A percentile compares a stretch with the other conserved stretches of the same genome.
phyloP scores from a whole-genome alignment of 2,329 filamentous ascomycete species.

The Seiridium unicorne region DNA sequence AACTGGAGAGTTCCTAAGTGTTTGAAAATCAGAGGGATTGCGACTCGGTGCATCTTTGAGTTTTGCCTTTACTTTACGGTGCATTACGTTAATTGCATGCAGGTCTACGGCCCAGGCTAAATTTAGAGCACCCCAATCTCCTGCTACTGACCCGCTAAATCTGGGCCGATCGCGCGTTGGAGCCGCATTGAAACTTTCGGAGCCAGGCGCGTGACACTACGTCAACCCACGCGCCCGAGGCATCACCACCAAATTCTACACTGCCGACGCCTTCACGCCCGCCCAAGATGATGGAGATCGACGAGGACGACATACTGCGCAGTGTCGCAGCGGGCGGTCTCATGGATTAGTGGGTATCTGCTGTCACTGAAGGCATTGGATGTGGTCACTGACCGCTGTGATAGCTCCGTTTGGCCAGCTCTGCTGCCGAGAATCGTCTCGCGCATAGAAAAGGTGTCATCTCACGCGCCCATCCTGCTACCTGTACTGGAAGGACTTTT shows the following conservation, averaged over 20 bases:
- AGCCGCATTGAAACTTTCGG: neutral
- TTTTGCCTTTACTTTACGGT: too few species aligned
- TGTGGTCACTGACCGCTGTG: slow-evolving; percentile 11
- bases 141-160: neutral
- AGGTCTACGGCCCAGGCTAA: neutral
- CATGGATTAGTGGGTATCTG: slow-evolving; percentile 52
- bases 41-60: too few species aligned
- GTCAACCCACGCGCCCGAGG: slow-evolving; percentile 3
- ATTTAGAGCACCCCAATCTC: neutral
- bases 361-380: neutral
- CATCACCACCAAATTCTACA: neutral
- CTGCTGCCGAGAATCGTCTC: slow-evolving; percentile 33
- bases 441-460: slow-evolving; percentile 49
- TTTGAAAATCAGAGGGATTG: too few species aligned
- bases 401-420: slow-evolving; percentile 35
- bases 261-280: neutral
- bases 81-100: too few species aligned
- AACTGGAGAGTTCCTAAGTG: too few species aligned
- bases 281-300: slow-evolving; percentile 50
- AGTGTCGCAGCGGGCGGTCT: slow-evolving; percentile 48
- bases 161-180: neutral
- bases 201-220: slow-evolving; percentile 1
- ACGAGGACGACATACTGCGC: slow-evolving; percentile 50
- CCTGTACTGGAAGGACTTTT: slow-evolving; percentile 9
- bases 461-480: slow-evolving; percentile 1